Evolutionary conservation across 139 green algal genomes (phyloP).

Genomic region (Chlorella sp.): DNA sequence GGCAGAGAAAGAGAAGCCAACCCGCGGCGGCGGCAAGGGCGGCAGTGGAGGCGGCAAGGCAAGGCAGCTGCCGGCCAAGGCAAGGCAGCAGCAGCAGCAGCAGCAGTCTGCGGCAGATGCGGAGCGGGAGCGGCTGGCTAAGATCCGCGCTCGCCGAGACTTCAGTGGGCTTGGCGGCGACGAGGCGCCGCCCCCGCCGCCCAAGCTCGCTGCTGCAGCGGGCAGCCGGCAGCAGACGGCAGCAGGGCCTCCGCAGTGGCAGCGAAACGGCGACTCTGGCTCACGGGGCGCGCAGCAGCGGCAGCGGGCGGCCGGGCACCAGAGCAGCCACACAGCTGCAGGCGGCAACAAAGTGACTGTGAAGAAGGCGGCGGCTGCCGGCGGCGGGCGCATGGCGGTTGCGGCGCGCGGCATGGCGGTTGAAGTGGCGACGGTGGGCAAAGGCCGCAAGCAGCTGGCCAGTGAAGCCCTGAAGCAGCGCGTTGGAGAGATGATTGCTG

Average conservation of each 20-base stretch:
- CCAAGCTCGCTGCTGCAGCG: background rate
- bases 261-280: background rate
- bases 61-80: background rate
- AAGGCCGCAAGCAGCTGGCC: conserved; percentile 32
- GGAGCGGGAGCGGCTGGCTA: background rate
- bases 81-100: background rate
- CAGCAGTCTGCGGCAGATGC: background rate
- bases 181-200: background rate
- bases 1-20: background rate
- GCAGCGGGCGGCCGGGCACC: background rate
- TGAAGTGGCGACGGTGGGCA: conserved; percentile 17
- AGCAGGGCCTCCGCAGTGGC: background rate
- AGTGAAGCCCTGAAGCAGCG: conserved; percentile 17
- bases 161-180: conserved; percentile 13
- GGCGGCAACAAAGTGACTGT: background rate
- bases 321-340: too few relatives aligned
- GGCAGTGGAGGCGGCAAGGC: background rate
- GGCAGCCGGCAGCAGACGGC: conserved; percentile 3
- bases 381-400: conserved; percentile 4
- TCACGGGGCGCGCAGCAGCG: background rate
- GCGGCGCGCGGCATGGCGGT: conserved; percentile 1
- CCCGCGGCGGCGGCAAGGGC: background rate
- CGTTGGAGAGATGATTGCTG: background rate
- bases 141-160: conserved; percentile 13
- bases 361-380: background rate